Conservation (phyloP, 257 asterid species). For the Plantago major region DNA sequence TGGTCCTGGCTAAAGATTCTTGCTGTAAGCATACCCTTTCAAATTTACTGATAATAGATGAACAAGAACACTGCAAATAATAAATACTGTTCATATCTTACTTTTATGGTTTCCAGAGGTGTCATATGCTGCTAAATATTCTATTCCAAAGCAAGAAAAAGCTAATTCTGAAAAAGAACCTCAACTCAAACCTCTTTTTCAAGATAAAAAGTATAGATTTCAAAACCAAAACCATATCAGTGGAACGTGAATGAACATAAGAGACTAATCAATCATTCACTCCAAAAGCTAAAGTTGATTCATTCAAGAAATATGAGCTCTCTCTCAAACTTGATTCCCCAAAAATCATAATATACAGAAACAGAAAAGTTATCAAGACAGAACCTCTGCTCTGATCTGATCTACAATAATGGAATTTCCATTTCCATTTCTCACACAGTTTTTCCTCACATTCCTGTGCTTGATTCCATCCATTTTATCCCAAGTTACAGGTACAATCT, state of each 20-base stretch:
- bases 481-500: slow-evolving; percentile 73
- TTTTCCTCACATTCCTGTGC: slow-evolving; percentile 32
- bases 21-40: not conserved
- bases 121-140: slow-evolving; percentile 27
- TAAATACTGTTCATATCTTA: slow-evolving; percentile 21
- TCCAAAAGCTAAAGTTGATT: slow-evolving; percentile 28
- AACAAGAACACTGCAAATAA: slow-evolving; percentile 1
- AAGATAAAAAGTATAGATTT: slow-evolving; percentile 11
- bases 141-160: slow-evolving; percentile 51
- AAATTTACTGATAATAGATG: not conserved
- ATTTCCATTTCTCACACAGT: slow-evolving; percentile 11
- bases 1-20: not conserved
- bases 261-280: slow-evolving; percentile 23
- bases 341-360: slow-evolving; percentile 13
- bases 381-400: slow-evolving; percentile 23
- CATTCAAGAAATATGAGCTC: slow-evolving; percentile 17
- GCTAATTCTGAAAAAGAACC: slow-evolving; percentile 33
- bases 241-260: slow-evolving; percentile 35
- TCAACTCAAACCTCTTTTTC: slow-evolving; percentile 14
- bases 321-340: slow-evolving; percentile 24
- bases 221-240: slow-evolving; percentile 22
- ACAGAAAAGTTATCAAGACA: slow-evolving; percentile 6
- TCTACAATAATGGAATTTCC: slow-evolving; percentile 44
- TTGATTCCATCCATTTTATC: slow-evolving; percentile 44
- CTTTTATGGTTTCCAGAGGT: slow-evolving; percentile 41